Percentiles rank a stretch among this genome's conserved stretches.
Conservation (phyloP, 805 yeast genomes). For the Candida saitoana region DNA sequence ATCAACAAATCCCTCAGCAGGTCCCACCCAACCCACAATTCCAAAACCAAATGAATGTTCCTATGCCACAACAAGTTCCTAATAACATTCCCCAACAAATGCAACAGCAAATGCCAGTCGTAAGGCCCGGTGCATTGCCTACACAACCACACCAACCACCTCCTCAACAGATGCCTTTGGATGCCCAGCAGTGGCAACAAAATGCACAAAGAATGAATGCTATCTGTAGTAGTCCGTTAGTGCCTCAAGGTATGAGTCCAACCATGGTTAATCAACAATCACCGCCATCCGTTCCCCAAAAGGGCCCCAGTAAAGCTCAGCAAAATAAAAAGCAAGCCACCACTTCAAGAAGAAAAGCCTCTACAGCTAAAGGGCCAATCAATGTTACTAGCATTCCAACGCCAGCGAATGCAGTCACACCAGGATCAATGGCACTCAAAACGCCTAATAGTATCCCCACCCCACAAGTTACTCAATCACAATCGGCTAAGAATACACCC, state of each 20-base stretch:
- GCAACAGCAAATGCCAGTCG: constrained; percentile 3
- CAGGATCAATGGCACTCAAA: constrained; percentile 39
- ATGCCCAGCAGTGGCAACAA: constrained; percentile 4
- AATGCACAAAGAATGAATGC: constrained; percentile 4
- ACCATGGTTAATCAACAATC: constrained; percentile 8
- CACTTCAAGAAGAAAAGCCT: constrained; percentile 18
- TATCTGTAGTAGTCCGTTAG: constrained; percentile 24
- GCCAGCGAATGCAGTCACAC: constrained; percentile 30
- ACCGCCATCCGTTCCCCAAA: constrained; percentile 8
- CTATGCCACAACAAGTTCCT: constrained; percentile 3
- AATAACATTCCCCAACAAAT: not conserved
- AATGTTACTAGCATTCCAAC: constrained; percentile 27
- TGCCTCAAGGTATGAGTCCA: constrained; percentile 13
- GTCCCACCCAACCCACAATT: constrained; percentile 6
- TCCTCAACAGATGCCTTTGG: constrained; percentile 7
- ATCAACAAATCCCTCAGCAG: constrained; percentile 12
- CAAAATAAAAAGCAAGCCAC: constrained; percentile 12
- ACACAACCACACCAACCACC: constrained; percentile 13
- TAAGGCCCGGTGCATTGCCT: constrained; percentile 7
- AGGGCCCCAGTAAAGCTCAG: constrained; percentile 7
- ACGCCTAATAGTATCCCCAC: constrained; percentile 43
- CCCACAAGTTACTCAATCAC: constrained; percentile 33
- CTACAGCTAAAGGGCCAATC: constrained; percentile 21
- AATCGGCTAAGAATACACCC: constrained; percentile 42
- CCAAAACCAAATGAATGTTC: constrained; percentile 4